Conservation (phyloP, 805 yeast species). For the Barnettozyma siamensis region DNA sequence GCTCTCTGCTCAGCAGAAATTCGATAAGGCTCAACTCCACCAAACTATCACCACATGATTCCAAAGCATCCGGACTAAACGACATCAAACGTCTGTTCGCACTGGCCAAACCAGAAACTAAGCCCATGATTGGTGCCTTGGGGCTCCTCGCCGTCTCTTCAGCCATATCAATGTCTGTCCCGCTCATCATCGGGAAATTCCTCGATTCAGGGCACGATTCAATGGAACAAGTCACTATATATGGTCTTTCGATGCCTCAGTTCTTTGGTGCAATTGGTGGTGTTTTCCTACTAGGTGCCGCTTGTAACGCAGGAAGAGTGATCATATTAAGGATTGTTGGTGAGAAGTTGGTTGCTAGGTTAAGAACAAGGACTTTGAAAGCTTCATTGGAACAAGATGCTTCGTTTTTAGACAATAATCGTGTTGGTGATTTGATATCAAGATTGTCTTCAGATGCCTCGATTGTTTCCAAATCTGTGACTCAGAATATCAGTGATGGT, state of each 20-base stretch:
- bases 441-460: slow-evolving; percentile 85
- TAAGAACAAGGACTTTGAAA: slow-evolving; percentile 70
- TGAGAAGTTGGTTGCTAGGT: slow-evolving; percentile 78
- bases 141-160: slow-evolving; percentile 63
- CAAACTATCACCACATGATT: slow-evolving; percentile 28
- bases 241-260: slow-evolving; percentile 56
- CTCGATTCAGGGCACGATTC: slow-evolving; percentile 46
- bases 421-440: slow-evolving; percentile 89
- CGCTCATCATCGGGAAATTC: slow-evolving; percentile 79
- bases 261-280: slow-evolving; percentile 60
- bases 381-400: slow-evolving; percentile 82
- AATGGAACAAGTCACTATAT: slow-evolving; percentile 31
- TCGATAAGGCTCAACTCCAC: too few species aligned
- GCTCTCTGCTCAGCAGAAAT: too few species aligned
- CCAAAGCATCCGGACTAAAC: slow-evolving; percentile 29
- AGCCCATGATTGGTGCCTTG: slow-evolving; percentile 56
- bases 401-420: slow-evolving; percentile 80
- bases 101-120: slow-evolving; percentile 53
- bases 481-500: slow-evolving; percentile 92
- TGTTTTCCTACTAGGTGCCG: slow-evolving; percentile 66
- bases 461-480: slow-evolving; percentile 76
- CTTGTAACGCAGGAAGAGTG: slow-evolving; percentile 79
- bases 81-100: slow-evolving; percentile 41
- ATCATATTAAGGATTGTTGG: slow-evolving; percentile 72
- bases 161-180: slow-evolving; percentile 74